Conservation (phyloP, 441 rosid species). For the Erodium texanum region DNA sequence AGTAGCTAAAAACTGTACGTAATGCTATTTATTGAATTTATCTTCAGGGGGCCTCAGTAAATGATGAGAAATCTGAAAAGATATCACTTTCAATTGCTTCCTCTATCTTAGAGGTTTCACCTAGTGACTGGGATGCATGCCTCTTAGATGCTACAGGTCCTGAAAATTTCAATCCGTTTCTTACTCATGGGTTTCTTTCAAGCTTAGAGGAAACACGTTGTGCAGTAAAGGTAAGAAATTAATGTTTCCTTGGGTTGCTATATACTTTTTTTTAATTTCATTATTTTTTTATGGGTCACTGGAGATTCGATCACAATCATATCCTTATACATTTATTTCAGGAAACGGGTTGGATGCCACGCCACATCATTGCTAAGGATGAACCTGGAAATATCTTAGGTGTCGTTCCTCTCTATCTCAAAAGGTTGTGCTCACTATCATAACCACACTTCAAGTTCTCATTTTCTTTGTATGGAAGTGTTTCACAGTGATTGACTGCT, state of each 20-base stretch:
- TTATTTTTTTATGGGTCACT: too few species aligned
- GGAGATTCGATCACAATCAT: slow-evolving; percentile 7
- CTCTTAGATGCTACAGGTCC: slow-evolving; percentile 59
- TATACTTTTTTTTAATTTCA: not conserved
- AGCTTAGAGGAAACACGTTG: slow-evolving; percentile 70
- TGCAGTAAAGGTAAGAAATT: slow-evolving; percentile 52
- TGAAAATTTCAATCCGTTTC: slow-evolving; percentile 70
- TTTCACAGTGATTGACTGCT: slow-evolving; percentile 5
- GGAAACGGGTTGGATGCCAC: slow-evolving; percentile 92
- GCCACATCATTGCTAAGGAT: slow-evolving; percentile 78
- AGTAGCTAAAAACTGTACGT: not conserved
- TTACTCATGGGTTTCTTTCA: slow-evolving; percentile 68
- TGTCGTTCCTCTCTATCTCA: slow-evolving; percentile 87
- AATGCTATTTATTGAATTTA: slow-evolving; percentile 11
- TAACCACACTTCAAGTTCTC: slow-evolving; percentile 15
- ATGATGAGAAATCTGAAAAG: slow-evolving; percentile 24
- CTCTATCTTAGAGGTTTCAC: slow-evolving; percentile 58
- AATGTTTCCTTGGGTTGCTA: not conserved
- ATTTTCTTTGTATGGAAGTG: slow-evolving; percentile 14
- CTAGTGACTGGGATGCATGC: slow-evolving; percentile 77
- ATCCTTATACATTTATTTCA: slow-evolving; percentile 23
- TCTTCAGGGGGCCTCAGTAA: slow-evolving; percentile 32
- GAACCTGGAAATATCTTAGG: slow-evolving; percentile 56
- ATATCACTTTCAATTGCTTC: slow-evolving; percentile 54
- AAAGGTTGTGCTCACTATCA: slow-evolving; percentile 48